Percentiles rank a stretch among this genome's conserved stretches.
Evolutionary conservation across 257 asterid species (phyloP).

Genomic region (Nicotiana noctiflora): DNA sequence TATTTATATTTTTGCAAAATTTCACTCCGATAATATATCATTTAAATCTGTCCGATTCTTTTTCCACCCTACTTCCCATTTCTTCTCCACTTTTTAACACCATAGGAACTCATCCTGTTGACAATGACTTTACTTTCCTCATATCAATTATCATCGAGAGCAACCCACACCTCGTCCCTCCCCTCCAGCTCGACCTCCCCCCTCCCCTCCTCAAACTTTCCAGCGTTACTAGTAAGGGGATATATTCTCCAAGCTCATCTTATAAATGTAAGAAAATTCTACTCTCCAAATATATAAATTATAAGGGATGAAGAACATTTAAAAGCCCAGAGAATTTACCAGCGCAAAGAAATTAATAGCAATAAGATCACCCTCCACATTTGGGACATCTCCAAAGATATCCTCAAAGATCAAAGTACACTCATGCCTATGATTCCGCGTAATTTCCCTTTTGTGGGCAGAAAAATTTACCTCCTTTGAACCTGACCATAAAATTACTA

Average conservation of each 20-base stretch:
- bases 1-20: not conserved
- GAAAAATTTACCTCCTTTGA: slow-evolving; percentile 36
- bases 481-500: slow-evolving; percentile 32
- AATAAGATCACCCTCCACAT: slow-evolving; percentile 58
- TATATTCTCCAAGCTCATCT: not conserved
- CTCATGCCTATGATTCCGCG: slow-evolving; percentile 64
- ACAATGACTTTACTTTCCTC: not conserved
- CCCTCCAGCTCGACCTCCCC: not conserved
- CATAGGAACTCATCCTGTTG: not conserved
- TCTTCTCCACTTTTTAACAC: not conserved
- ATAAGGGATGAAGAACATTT: slow-evolving; percentile 5
- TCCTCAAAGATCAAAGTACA: slow-evolving; percentile 51
- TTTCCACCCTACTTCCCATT: not conserved
- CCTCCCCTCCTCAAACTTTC: not conserved
- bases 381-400: slow-evolving; percentile 57
- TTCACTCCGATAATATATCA: not conserved
- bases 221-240: not conserved
- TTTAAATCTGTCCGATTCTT: not conserved
- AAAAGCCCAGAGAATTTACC: slow-evolving; percentile 39
- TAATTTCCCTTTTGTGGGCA: slow-evolving; percentile 57
- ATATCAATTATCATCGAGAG: not conserved
- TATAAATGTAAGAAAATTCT: not conserved
- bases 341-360: slow-evolving; percentile 84
- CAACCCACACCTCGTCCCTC: not conserved
- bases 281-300: not conserved